phyloP scores from a whole-genome alignment of 495 filamentous ascomycete species.

The Hypomontagnella monticulosa region DNA sequence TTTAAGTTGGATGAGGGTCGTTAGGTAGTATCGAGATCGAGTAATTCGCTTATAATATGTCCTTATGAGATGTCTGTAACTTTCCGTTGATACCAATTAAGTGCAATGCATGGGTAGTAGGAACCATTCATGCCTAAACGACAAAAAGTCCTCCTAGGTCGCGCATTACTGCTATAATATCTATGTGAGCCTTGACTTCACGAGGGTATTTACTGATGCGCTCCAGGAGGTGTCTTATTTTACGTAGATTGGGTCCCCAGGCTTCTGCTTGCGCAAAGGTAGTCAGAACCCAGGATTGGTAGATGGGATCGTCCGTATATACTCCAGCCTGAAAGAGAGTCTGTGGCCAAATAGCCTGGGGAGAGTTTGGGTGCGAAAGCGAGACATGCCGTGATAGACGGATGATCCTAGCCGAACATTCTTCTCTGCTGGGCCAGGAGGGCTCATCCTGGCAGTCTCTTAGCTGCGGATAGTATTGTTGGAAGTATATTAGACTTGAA shows the following conservation, averaged over 20 bases:
- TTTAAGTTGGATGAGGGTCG: slow-evolving; percentile 23
- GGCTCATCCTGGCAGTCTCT: background rate
- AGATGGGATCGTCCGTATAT: slow-evolving; percentile 5
- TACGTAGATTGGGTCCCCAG: slow-evolving; percentile 10
- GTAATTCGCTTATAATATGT: too few relatives aligned
- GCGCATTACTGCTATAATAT: background rate
- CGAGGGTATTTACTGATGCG: slow-evolving; percentile 9
- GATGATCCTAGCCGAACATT: slow-evolving; percentile 11
- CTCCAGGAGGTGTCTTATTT: slow-evolving; percentile 6
- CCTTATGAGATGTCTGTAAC: too few relatives aligned
- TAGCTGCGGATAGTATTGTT: background rate
- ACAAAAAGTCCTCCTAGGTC: slow-evolving; percentile 1
- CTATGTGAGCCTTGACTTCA: background rate
- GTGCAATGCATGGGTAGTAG: too few relatives aligned
- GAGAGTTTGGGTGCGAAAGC: slow-evolving; percentile 3
- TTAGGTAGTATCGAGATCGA: too few relatives aligned
- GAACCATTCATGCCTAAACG: background rate
- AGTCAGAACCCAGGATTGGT: slow-evolving; percentile 7
- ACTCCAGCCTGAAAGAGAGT: slow-evolving; percentile 5
- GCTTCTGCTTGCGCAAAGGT: slow-evolving; percentile 10
- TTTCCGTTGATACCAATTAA: too few relatives aligned
- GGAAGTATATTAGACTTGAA: background rate
- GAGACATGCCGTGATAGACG: slow-evolving; percentile 6
- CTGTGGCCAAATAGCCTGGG: slow-evolving; percentile 10
- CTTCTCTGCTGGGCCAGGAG: slow-evolving; percentile 1